Base-by-base conservation (phyloP, 1,284 basidiomycete genomes). In the Ustilago hordei region DNA sequence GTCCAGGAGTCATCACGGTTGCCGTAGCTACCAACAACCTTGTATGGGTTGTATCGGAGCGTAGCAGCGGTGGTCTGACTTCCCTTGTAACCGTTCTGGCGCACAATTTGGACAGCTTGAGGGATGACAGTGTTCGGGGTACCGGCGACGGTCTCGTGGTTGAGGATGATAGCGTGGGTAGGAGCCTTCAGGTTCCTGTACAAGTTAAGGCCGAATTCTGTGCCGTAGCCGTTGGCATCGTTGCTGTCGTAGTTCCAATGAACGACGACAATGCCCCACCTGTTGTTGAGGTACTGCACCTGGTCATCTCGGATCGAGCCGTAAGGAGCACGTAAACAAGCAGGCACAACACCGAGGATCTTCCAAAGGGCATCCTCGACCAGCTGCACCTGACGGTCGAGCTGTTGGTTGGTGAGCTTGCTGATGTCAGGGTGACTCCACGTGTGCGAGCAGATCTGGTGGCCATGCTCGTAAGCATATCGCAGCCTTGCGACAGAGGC, bases 291-390 rank as follows among this genome's bases (percentile, higher is more conserved):
- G 74, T 79, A 76, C 23, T 54, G 43, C 7, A 80, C 64, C 50
- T 78, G 75, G 34, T 69, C 75, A 23, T 56, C 43, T 34, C 67
- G 61, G 36, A 79, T 71, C 23, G 55, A 55, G 35, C 81, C 81
- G 48, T 80, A 83, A 2, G 81, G 81, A 12, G 77, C 79, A 13
- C 81, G 79, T 38, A 83, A 50, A 60, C 75, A 80, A 4, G 78
- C 63, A 13, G 81, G 81, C 0, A 83, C 80, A 39, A 64, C 75
- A 35, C 81, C 81, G 31, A 81, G 45, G n/a, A 80, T 81, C 73
- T 79, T 81, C 63, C 66, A 80, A 11, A 83, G 69, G 4, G 81
- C 81, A 36, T 79, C 79, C 31, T 83, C 81, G 17, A 83, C 69
- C 15, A 78, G 59, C 63, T 78, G 67, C 6, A 83, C 74, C 67